Base-by-base conservation (phyloP, 2,329 filamentous ascomycete genomes). In the Xylaria sp. region DNA sequence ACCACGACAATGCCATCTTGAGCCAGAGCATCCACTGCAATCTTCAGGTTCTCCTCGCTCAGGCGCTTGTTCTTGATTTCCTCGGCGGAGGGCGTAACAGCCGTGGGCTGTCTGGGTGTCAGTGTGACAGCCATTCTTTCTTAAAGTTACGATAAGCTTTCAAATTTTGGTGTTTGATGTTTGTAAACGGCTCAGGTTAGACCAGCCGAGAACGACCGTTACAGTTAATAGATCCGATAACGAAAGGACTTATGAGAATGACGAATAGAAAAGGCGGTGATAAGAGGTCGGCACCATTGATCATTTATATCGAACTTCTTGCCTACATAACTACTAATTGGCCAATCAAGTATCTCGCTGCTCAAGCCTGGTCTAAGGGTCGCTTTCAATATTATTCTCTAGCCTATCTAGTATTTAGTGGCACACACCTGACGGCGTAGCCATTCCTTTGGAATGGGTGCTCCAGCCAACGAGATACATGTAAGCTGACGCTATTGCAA, bases 1-100 rank as follows among this genome's bases (percentile, higher is more conserved):
- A 89, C 77, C 0, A 90, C 84, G 1, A 90, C 86, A 0, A 89
- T 77, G 0, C 88, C 88, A 71, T 90, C 87, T 30, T 76, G 73
- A 64, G 86, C 82, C 7, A 89, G 72, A 39, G 83, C 81, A 1
- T 84, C 78, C 3, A 86, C 83, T 0, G 86, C 86, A 17, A 83
- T 81, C 71, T 90, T 87, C 1, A 90, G 79, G 66, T 88, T 89
- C 24, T 81, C 79, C 11, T 82, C 79, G 8, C 75, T 75, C 1
- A 89, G 82, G 0, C 67, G 48, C 1, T 77, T 75, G 27, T 76
- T 75, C n/a, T 78, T 71, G 17, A 83, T 70, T 68, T 88, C 86
- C 21, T 66, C 27, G 8, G 54, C 55, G 2, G 75, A 74, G n/a
- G 74, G 69, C 9, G 65, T 72, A 1, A 76, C 50, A 64, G 73